Base-by-base conservation (phyloP, 768 basidiomycete genomes). In the Myochromella boudieri region DNA sequence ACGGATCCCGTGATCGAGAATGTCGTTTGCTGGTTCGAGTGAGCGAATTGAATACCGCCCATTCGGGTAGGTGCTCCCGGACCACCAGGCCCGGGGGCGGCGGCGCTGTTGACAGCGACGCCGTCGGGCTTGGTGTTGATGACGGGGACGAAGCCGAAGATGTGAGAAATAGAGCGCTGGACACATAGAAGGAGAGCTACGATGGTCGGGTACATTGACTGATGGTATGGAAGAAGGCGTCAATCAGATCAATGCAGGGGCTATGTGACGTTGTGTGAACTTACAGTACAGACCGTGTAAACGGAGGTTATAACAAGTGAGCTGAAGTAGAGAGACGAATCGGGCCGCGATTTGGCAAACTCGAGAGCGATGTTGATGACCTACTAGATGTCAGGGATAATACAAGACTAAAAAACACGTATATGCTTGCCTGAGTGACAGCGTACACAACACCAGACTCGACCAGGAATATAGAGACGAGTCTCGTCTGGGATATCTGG, bases 271-370 rank as follows among this genome's bases (percentile, higher is more conserved):
- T 28, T 2, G 17, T 15, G 5, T n/a, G 3, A 11, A 43, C 48
- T 15, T 45, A 53, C 52, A 4, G 48, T 28, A 27, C 52, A 46
- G 15, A 53, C 34, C 7, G 29, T 33, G 15, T 53, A 53, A 3
- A 53, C 38, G 1, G 52, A 46, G n/a, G 52, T 53, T 6, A 53
- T 32, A 20, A 53, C 52, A 6, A 44, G 34, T 20, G 24, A 39
- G 8, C 25, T 40, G 31, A 53, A 53, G 40, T 49, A 49, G 11
- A 53, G 48, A 18, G 52, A 49, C 3, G 52, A 49, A 42, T 46
- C 48, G 15, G 33, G 18, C 7, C 8, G 12, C 1, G 52, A 38
- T 5, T 37, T 41, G 12, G 46, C 40, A 32, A 53, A 44, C 38
- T 53, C 48, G 14, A 53, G 44, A 28, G 31, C 48, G 3, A 53